Base-by-base conservation (phyloP, 192 early-diverging fungal genomes). In the Rhizoclosmatium sp. region DNA sequence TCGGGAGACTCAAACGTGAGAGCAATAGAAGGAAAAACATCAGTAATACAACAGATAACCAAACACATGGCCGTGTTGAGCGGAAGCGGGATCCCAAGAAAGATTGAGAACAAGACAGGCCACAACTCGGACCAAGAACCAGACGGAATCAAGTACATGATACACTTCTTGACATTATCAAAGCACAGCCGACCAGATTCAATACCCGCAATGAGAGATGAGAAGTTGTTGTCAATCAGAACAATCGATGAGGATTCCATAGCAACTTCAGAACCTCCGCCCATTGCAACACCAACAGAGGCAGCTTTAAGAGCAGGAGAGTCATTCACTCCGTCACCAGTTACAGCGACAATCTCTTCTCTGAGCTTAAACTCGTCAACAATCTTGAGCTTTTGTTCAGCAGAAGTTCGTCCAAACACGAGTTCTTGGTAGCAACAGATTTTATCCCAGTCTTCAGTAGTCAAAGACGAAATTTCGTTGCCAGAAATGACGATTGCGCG, bases 271-370 rank as follows among this genome's bases (percentile, higher is more conserved):
- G 92, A 91, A 49, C 95, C 95, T 69, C 85, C 82, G 10, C 92
- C 95, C 88, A 98, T 93, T 60, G 96, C 94, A 47, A 98, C 87
- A 60, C 95, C 95, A 47, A 98, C 89, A 77, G 96, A 88, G 10
- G 96, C 95, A 14, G 92, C 91, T 69, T 93, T 95, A 64, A 98
- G 87, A 23, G 96, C 94, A 23, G 95, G 94, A 59, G 94, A 89
- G 73, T 98, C 96, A 78, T 97, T 97, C 5, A 94, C 93, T 64
- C 95, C 96, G 80, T 98, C 96, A 71, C 96, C 96, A 40, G 94
- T 96, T 14, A 96, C 94, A 2, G 91, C 95, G 7, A 98, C 94
- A 39, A 91, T 85, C 62, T 93, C 85, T 72, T 87, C 84, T 75
- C 93, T 91, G 10, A 82, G 83, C 71, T 93, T 90, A 62, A 94